Conservation (phyloP, 2,329 filamentous ascomycete species). For the Ceratocystis harringtonii region DNA sequence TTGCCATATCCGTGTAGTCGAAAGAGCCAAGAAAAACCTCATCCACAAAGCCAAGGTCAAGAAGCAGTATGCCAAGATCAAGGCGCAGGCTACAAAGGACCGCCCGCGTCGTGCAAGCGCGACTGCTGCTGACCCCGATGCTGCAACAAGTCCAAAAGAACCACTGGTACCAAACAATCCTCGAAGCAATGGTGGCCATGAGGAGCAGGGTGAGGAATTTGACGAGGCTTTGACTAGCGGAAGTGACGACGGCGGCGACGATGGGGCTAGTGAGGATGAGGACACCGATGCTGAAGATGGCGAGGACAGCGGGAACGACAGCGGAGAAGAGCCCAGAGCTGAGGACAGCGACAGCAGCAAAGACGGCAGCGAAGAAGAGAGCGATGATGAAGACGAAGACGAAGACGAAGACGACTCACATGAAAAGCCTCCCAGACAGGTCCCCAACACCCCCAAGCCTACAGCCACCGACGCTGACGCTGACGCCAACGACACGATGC, state of each 20-base stretch:
- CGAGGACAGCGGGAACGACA: background rate
- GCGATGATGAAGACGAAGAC: background rate
- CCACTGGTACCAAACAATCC: background rate
- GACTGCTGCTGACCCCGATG: conserved; percentile 5
- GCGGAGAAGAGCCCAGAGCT: background rate
- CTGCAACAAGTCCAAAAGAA: background rate
- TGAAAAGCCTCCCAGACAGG: conserved; percentile 9
- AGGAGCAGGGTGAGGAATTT: background rate
- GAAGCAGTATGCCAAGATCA: conserved; percentile 81
- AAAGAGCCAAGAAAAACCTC: conserved; percentile 76
- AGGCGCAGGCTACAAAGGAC: conserved; percentile 28
- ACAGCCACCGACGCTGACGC: conserved; percentile 19
- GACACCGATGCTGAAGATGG: background rate
- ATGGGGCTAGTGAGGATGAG: background rate
- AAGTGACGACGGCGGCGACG: background rate
- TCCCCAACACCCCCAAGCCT: conserved; percentile 4
- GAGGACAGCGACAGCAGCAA: background rate
- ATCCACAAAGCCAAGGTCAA: conserved; percentile 90
- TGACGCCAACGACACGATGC: conserved; percentile 6
- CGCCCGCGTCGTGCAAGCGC: conserved; percentile 1
- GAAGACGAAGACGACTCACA: background rate
- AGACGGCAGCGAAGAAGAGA: background rate
- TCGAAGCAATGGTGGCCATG: conserved; percentile 21
- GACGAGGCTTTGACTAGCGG: conserved; percentile 7
- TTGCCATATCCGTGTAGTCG: conserved; percentile 35